These are phyloP conservation scores for Mycena sp. DNA, from an alignment of 1,284 basidiomycete species.

Conservation along the genomic window DNA sequence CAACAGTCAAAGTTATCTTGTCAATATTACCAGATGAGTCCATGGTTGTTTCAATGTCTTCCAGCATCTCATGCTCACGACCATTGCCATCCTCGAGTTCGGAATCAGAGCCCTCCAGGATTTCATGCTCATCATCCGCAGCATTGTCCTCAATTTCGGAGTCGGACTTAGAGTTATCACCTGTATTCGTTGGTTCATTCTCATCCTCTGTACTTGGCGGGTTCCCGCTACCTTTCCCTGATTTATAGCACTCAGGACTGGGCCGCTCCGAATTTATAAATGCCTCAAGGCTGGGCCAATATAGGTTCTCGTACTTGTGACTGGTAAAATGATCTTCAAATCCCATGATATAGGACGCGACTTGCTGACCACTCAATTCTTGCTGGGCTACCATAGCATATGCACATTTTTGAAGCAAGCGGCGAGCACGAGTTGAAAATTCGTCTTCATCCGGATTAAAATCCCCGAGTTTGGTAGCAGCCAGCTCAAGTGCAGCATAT, in stretches of 20 bases:
- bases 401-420: conserved; percentile 47
- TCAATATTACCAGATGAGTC: not conserved
- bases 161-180: too few species aligned
- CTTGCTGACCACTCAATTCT: conserved; percentile 49
- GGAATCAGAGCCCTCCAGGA: not conserved
- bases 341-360: conserved; percentile 44
- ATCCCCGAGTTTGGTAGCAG: conserved; percentile 39
- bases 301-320: conserved; percentile 43
- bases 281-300: conserved; percentile 44
- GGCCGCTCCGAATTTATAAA: conserved; percentile 29
- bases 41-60: not conserved
- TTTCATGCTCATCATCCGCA: not conserved
- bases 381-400: conserved; percentile 47
- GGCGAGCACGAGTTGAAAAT: conserved; percentile 34
- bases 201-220: too few species aligned
- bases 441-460: conserved; percentile 30
- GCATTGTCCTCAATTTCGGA: not conserved
- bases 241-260: conserved; percentile 29
- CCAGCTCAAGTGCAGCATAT: conserved; percentile 44
- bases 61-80: not conserved
- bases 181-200: too few species aligned
- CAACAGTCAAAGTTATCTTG: not conserved
- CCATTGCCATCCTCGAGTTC: not conserved
- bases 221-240: too few species aligned
- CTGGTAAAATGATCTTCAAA: conserved; percentile 48